These are phyloP conservation scores for Dalbergia oliveri DNA, from an alignment of 306 rosid species.

Conservation along the genomic window DNA sequence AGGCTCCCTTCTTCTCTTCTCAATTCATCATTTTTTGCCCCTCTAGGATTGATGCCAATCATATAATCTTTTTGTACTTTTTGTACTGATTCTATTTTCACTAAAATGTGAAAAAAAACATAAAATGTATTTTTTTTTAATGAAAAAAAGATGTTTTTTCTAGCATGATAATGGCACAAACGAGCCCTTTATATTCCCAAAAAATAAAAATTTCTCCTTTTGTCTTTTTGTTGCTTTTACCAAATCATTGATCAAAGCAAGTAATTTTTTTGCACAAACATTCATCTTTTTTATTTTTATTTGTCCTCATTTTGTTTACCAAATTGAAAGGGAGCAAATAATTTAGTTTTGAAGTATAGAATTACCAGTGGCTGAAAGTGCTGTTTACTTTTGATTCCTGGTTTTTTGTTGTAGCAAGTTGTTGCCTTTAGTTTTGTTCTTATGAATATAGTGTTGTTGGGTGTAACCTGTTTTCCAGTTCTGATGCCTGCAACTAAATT, in stretches of 20 bases:
- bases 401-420: neutral
- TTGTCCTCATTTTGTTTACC: neutral
- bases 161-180: neutral
- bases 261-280: neutral
- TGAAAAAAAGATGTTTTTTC: too few species aligned
- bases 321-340: neutral
- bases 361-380: neutral
- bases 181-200: neutral
- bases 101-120: too few species aligned
- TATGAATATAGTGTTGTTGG: neutral
- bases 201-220: neutral
- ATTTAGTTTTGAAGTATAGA: neutral
- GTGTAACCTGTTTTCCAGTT: neutral
- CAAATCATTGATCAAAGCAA: too few species aligned
- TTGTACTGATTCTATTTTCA: too few species aligned
- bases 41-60: neutral
- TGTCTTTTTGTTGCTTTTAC: neutral
- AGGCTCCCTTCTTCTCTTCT: conserved; percentile 52
- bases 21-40: neutral
- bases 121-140: too few species aligned
- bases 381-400: neutral
- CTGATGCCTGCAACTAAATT: conserved; percentile 22
- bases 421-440: neutral
- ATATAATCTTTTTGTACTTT: too few species aligned
- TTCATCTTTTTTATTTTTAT: too few species aligned